Conservation (phyloP, 2,329 filamentous ascomycete genomes). For the Corniculantispora saksenae region DNA sequence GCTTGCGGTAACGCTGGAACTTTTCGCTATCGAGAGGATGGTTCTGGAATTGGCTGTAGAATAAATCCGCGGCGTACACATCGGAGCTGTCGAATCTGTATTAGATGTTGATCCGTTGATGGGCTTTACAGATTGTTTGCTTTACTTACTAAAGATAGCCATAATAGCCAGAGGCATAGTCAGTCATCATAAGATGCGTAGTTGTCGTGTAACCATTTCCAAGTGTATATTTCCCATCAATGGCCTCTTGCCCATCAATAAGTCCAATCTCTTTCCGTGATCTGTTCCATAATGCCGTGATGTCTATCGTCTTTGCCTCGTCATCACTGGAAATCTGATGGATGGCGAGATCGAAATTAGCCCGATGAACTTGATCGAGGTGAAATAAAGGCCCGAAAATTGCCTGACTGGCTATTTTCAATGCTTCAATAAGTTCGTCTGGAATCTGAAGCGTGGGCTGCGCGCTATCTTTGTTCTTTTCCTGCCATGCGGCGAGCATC, state of each 20-base stretch:
- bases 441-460: not conserved
- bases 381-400: not conserved
- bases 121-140: not conserved
- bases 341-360: not conserved
- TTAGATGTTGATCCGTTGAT: not conserved
- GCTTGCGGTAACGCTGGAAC: not conserved
- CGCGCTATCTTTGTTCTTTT: not conserved
- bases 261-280: not conserved
- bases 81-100: not conserved
- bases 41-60: constrained; percentile 1
- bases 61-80: not conserved
- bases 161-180: not conserved
- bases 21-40: not conserved
- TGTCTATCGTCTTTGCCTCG: not conserved
- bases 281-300: not conserved
- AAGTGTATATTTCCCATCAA: not conserved
- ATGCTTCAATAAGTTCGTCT: not conserved
- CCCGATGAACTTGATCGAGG: not conserved
- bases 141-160: not conserved
- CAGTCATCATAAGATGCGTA: not conserved
- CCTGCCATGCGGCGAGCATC: not conserved
- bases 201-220: not conserved
- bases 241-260: not conserved
- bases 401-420: not conserved
- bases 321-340: not conserved